Base-by-base conservation (phyloP, 805 yeast genomes). In the Ogataea trehaloabstinens region DNA sequence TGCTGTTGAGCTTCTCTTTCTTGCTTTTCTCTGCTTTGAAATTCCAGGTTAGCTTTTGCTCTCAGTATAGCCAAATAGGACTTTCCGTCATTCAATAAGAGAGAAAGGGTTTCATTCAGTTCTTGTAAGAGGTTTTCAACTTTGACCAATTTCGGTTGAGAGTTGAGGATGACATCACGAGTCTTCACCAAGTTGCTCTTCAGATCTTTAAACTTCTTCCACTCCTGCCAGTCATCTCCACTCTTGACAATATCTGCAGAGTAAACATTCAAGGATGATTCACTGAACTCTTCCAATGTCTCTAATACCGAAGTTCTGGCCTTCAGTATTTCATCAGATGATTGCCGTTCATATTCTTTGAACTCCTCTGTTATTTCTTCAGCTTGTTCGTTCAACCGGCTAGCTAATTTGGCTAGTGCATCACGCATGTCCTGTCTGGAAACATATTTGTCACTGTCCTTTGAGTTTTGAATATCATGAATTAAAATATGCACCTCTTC, bases 251-350 rank as follows among this genome's bases (percentile, higher is more conserved):
- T 70, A 41, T 77, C 73, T 37, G 74, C 73, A 6, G 84, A 74
- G 63, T 81, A 83, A 48, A 82, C 87, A 48, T 65, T 71, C 38
- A 83, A 70, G 20, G 85, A 70, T 5, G 78, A 73, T 38, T 83
- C 89, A 5, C 82, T 80, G 68, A 84, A 85, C 44, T 84, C 84
- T 57, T 84, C 90, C 55, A 80, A 73, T 0, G 81, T 71, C 46
- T 85, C 90, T 37, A 83, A 69, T 25, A 81, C 71, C 16, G 64
- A 56, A 16, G 63, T 55, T 52, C 76, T 70, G 24, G 67, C 32
- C 5, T 39, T 38, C 10, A 52, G 40, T 16, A 64, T 43, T 19
- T 51, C 60, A 3, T 59, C 50, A 29, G 71, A 64, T 18, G 68
- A 61, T 4, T 50, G 51, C 17, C 57, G 47, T 29, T 67, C 58